Evolutionary conservation across 352 stramenopile species (phyloP).

Genomic region (Blastocystis sp.): DNA sequence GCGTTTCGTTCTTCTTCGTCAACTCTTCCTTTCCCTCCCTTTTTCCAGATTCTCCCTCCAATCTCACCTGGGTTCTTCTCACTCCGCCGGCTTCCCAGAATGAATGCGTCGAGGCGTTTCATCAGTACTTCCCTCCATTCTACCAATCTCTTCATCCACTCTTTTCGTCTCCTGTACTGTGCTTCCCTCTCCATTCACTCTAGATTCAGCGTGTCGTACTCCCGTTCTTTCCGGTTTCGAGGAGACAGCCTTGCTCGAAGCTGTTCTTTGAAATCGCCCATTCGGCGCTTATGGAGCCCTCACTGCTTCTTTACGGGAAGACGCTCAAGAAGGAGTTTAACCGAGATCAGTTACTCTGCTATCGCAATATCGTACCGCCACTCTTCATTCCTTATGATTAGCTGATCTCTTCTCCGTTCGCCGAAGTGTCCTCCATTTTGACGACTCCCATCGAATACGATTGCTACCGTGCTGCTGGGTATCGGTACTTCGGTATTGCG

Average conservation of each 20-base stretch:
- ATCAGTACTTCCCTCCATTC: conserved; percentile 36
- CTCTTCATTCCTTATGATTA: not conserved
- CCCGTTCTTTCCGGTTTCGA: conserved; percentile 36
- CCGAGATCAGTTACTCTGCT: not conserved
- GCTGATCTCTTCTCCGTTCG: not conserved
- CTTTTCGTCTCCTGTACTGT: not conserved
- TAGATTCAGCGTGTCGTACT: conserved; percentile 19
- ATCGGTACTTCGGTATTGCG: conserved; percentile 25
- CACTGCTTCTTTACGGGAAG: conserved; percentile 37
- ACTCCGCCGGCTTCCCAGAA: not conserved
- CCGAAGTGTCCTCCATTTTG: not conserved
- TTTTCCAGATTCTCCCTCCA: not conserved
- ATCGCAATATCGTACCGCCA: conserved; percentile 19
- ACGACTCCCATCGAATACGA: conserved; percentile 32
- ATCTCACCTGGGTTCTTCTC: conserved; percentile 40
- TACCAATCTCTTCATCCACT: conserved; percentile 13
- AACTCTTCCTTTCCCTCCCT: not conserved
- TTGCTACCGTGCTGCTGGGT: conserved; percentile 48
- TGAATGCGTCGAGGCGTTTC: conserved; percentile 25
- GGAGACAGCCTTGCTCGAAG: conserved; percentile 36
- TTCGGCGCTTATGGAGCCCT: not conserved
- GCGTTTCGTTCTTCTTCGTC: not conserved
- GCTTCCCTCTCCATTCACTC: not conserved
- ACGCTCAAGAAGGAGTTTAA: not conserved
- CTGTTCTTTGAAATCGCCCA: conserved; percentile 36